Base-by-base conservation (phyloP, 2,329 filamentous ascomycete genomes). In the Sordariomycetes sp. region DNA sequence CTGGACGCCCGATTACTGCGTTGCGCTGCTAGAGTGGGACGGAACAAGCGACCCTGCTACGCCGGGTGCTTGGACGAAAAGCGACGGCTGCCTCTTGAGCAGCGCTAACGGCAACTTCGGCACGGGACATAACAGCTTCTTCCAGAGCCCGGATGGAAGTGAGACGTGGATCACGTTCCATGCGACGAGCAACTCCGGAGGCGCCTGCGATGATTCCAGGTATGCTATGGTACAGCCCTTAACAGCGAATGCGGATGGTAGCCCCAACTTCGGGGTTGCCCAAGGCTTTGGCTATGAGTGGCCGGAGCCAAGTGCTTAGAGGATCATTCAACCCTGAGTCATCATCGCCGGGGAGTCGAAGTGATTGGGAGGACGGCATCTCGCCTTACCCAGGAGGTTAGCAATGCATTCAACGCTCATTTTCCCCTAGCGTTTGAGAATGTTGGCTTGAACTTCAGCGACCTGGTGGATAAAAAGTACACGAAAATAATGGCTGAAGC, bases 41-140 rank as follows among this genome's bases (percentile, higher is more conserved):
- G 68, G 69, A 10, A 51, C 39, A 1, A 61, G 64, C 1, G 63
- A 73, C 40, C 72, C 72, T 0, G 49, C 59, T 11, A 43, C 49
- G 12, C 42, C 53, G 0, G 46, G 46, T 0, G 66, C 61, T 9
- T 77, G 71, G 72, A 59, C 49, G 4, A 76, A 75, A 57, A 62
- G 54, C 3, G 46, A 50, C 12, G 68, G 68, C 0, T 70, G 67
- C 8, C 56, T 70, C 3, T 63, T 76, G 24, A 63, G 57, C 15
- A 65, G 59, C 29, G 69, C 63, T 3, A 74, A 75, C 38, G 70
- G 70, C 4, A 72, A 73, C 46, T 75, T 68, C 32, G 70, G 71
- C 11, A 68, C 70, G 0, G 71, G 69, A 0, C 70, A 75, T 40
- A 75, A 75, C 42, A 69, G 67, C 3, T 76, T 77, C 58, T 75